Evolutionary conservation across 345 rosid genomes (phyloP), one percentile per base, ranked within the genome.

Genomic region (Syzygium aqueum): DNA sequence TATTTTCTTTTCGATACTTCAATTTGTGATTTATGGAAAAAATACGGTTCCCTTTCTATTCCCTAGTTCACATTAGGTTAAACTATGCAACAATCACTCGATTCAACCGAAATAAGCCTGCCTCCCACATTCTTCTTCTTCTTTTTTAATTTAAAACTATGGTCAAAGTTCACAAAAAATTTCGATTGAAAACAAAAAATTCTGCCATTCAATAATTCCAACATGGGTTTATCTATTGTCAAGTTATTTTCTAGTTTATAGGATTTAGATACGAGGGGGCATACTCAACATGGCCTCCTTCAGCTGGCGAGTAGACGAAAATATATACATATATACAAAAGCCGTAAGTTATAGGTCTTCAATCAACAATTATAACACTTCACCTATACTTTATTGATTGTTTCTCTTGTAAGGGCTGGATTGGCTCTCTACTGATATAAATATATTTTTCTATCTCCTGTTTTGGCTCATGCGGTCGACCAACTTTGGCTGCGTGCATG

Each of bases 381-480:
- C 28, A 56, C 10, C 86, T 84, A 53, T 37, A 19, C 86, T 84
- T 40, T 53, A 30, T 25, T 33, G 5, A 84, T 84, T 59, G 27
- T 59, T 11, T 53, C 21, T 84, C 82, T 73, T 40, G 49, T 22
- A 53, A 30, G 67, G 40, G 78, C 52, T 28, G 73, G 65, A 43
- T 49, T 85, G 54, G 53, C 87, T 61, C 43, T 49, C 10, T 54
- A 53, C 11, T 50, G 25, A 46, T 85, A n/a, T 61, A 27, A 37
- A 84, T 51, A 59, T 5, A 54, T 33, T 25, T 40, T 85, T 56
- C 28, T 85, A 61, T 61, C 56, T 11, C 52, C 51, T 46, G 80
- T 6, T 85, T 85, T 27, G 87, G 53, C 87, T 23, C 73, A 46
- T 85, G 33, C 43, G 80, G 54, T 85, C 87, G 80, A 85, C 50